Base-by-base conservation (phyloP, 768 basidiomycete genomes). In the Podaxis carcinomalis region DNA sequence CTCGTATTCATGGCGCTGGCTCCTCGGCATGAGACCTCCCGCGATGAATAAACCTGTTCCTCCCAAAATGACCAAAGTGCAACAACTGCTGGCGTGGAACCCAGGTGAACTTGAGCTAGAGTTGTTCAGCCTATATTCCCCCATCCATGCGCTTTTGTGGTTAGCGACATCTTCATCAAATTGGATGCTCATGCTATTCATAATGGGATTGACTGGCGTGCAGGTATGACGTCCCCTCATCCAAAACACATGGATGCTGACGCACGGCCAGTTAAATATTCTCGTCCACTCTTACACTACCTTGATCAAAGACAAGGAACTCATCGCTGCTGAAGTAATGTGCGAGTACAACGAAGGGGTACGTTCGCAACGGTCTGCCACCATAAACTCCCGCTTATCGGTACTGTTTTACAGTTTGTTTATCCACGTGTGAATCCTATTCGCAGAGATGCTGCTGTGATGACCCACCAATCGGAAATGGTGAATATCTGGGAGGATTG, bases 401-500 rank as follows among this genome's bases (percentile, higher is more conserved):
- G 50, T 10, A 27, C 37, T 58, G 19, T 32, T 44, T 19, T 11
- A 25, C 59, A 94, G 91, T 94, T 92, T 69, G 92, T 94, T 2
- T 84, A 89, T 66, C 93, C 92, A n/a, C 83, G 87, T 62, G 72
- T 92, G 62, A 87, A 90, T 67, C 88, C 88, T 5, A 77, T 93
- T 21, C 83, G 89, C 32, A 83, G 78, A 61, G 92, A 94, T 64
- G 90, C 84, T 1, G 86, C 88, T 3, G 88, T 92, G 27, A 92
- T 92, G 91, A 94, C 92, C 2, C 86, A 92, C 70, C 80, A 94
- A 68, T 83, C 89, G 1, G 92, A 94, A 77, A 80, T 91, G 63
- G 82, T 90, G 7, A 79, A 83, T 64, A 65, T 83, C 32, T 85
- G 80, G 81, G 81, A 85, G 62, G 75, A 81, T 32, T 73, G 51